Evolutionary conservation across 768 basidiomycete species (phyloP).

Genomic region (Boletus pseudo-olivaceus): DNA sequence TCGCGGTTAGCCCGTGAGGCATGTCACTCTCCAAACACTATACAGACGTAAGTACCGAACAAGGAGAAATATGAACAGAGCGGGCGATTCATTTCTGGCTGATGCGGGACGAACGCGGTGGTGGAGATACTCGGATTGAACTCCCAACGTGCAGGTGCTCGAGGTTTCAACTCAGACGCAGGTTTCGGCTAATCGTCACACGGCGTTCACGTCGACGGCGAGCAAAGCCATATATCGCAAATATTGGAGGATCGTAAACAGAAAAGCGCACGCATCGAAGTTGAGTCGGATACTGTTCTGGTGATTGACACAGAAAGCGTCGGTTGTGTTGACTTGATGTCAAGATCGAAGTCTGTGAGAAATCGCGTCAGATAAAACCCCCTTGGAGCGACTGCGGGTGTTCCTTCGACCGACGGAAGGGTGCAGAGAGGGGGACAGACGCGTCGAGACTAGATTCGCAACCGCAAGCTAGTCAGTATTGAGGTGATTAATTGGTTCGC

Average conservation of each 20-base stretch:
- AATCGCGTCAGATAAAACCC: neutral
- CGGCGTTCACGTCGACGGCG: neutral
- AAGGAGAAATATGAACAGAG: neutral
- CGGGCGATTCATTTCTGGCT: slow-evolving; percentile 1
- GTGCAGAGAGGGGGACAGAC: too few relatives aligned
- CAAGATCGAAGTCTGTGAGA: slow-evolving; percentile 14
- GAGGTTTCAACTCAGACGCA: slow-evolving; percentile 6
- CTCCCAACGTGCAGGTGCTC: neutral
- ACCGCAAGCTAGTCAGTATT: too few relatives aligned
- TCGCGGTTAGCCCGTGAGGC: neutral
- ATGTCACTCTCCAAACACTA: slow-evolving; percentile 2
- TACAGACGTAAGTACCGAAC: neutral
- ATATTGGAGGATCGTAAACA: slow-evolving; percentile 19
- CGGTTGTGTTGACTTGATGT: neutral
- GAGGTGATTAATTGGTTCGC: neutral
- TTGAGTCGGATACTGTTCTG: too few relatives aligned
- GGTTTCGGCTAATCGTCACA: neutral
- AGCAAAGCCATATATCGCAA: too few relatives aligned
- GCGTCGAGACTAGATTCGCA: too few relatives aligned
- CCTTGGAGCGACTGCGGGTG: neutral
- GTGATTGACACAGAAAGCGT: neutral
- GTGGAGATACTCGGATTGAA: slow-evolving; percentile 18
- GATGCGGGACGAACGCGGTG: neutral
- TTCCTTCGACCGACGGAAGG: too few relatives aligned
- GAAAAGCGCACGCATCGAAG: slow-evolving; percentile 10